Base-by-base conservation (phyloP, 257 asterid species). In the Jaltomata sinuosa region DNA sequence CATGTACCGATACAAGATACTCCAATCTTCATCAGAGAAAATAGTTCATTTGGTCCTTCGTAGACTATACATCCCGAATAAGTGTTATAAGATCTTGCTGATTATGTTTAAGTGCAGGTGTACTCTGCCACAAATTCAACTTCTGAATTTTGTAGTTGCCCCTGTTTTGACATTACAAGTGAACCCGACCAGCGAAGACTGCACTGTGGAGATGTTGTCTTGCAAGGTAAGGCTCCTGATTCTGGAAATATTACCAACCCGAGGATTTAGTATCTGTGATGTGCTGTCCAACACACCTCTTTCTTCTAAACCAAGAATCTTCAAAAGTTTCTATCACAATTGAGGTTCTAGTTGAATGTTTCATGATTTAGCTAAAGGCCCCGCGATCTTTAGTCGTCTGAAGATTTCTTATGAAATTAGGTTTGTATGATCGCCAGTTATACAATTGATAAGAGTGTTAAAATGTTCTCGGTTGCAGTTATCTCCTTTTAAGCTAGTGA, bases 151-250 rank as follows among this genome's bases (percentile, higher is more conserved):
- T 87, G 92, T 87, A 80, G 99, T 94, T 79, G 93, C 95, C 49
- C 99, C 98, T 11, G 93, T 95, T 62, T 79, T 95, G 88, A 97
- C 90, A 86, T 91, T 95, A 71, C 92, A 84, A 90, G 97, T 95
- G 49, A 90, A 71, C 68, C 91, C 97, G 19, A 89, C 92, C 57
- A 83, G 71, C 57, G 88, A 94, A 87, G 91, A 91, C 88, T 94
- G 97, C 77, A 72, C 53, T 4, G 97, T 94, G 27, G 92, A 94
- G 87, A 84, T 94, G 97, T 87, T 94, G 85, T 93, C 98, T 77
- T 94, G 97, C 94, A 91, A 92, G 94, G 98, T 93, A 85, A 89
- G 74, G 65, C 84, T 81, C 64, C 29, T 36, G 25, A 45, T 67
- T 38, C 27, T 79, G 52, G 54, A 29, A 83, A 19, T 6, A 25